These are phyloP conservation scores for Chaetomium tenue DNA, from an alignment of 495 filamentous ascomycete genomes.

Conservation along the genomic window DNA sequence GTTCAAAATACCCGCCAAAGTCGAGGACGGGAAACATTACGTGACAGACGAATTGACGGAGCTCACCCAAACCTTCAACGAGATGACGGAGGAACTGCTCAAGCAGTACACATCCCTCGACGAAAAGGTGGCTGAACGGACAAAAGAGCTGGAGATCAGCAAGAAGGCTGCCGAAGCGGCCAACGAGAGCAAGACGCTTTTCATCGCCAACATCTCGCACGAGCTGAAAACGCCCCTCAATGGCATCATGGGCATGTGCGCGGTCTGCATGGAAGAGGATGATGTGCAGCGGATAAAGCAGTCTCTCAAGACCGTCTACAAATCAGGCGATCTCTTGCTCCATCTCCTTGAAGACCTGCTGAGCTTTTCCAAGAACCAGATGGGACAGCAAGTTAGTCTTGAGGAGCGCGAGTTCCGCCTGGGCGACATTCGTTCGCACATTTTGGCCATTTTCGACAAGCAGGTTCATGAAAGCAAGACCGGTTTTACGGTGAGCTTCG, in stretches of 20 bases:
- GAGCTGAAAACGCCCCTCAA: constrained; percentile 92
- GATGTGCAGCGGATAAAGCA: constrained; percentile 72
- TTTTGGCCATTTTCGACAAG: constrained; percentile 82
- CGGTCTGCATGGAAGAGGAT: constrained; percentile 86
- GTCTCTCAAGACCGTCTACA: constrained; percentile 80
- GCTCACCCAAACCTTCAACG: constrained; percentile 82
- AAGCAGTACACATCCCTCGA: constrained; percentile 82
- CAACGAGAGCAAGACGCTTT: constrained; percentile 91
- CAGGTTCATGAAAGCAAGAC: constrained; percentile 78
- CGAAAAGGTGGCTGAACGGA: constrained; percentile 78
- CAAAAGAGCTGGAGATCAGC: constrained; percentile 77
- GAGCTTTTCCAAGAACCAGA: constrained; percentile 91
- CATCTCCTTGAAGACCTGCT: constrained; percentile 88
- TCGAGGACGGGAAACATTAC: constrained; percentile 68
- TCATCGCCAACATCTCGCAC: constrained; percentile 95
- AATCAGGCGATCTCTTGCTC: constrained; percentile 81
- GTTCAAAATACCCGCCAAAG: constrained; percentile 82
- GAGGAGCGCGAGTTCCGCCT: constrained; percentile 85
- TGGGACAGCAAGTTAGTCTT: constrained; percentile 70
- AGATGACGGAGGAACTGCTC: constrained; percentile 86
- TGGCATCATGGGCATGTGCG: constrained; percentile 89
- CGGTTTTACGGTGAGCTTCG: constrained; percentile 65
- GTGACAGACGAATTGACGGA: constrained; percentile 87
- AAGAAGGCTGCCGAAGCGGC: constrained; percentile 90
- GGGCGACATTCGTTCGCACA: constrained; percentile 73